Percentiles rank a stretch among this genome's conserved stretches.
phyloP scores from a whole-genome alignment of 768 basidiomycete genomes.

The Fomitopsis pulvina region DNA sequence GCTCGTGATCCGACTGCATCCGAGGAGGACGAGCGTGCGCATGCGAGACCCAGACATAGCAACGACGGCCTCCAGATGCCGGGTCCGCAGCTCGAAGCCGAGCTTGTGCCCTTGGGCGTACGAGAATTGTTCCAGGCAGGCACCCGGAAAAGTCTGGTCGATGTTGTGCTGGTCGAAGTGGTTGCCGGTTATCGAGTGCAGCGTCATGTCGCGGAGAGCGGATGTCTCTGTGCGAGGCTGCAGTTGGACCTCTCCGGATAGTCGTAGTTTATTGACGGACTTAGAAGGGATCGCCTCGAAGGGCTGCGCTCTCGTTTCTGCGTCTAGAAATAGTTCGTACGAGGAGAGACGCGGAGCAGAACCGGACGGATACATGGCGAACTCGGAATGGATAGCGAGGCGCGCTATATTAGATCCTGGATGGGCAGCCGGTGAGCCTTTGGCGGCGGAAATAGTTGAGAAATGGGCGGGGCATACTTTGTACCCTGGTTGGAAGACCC shows the following conservation, averaged over 20 bases:
- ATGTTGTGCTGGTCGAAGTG: conserved; percentile 28
- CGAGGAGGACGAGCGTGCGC: conserved; percentile 29
- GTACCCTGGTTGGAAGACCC: conserved; percentile 16
- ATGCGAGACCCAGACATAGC: conserved; percentile 16
- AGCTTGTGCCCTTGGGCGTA: conserved; percentile 28
- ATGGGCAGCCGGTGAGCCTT: background rate
- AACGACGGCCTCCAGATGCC: conserved; percentile 27
- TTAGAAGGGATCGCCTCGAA: conserved; percentile 25
- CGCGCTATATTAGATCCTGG: conserved; percentile 1
- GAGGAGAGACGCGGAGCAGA: conserved; percentile 14
- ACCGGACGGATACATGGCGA: conserved; percentile 29
- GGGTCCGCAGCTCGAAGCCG: conserved; percentile 31
- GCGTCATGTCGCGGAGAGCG: conserved; percentile 23
- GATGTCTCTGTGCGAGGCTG: conserved; percentile 9
- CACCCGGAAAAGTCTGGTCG: conserved; percentile 20
- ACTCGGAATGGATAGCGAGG: conserved; percentile 27
- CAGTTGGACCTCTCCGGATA: conserved; percentile 29
- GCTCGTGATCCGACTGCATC: conserved; percentile 27
- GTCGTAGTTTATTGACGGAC: conserved; percentile 23
- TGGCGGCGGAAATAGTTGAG: background rate
- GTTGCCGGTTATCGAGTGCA: conserved; percentile 28
- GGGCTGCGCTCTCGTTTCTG: conserved; percentile 22
- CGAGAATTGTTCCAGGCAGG: conserved; percentile 28
- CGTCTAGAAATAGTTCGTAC: conserved; percentile 29
- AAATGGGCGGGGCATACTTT: conserved; percentile 5